Evolutionary conservation across 2,329 filamentous ascomycete genomes (phyloP).

Genomic region (Alternaria novae-zelandiae): DNA sequence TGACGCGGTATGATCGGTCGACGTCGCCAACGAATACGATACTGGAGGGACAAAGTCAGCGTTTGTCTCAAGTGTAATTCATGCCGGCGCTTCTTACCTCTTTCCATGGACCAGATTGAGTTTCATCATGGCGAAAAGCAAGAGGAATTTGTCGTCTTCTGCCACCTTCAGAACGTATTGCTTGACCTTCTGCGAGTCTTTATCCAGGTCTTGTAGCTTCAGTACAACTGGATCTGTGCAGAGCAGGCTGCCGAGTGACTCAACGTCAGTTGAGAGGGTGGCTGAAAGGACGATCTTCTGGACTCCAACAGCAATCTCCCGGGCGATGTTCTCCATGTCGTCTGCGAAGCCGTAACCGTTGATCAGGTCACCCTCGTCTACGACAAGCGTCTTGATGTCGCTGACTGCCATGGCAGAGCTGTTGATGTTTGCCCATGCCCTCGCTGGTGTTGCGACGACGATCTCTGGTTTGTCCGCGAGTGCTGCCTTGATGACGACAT

Average conservation of each 20-base stretch:
- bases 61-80: background rate
- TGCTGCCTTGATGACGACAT: conserved; percentile 84
- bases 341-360: conserved; percentile 94
- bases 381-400: conserved; percentile 72
- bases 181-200: conserved; percentile 75
- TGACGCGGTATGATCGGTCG: conserved; percentile 87
- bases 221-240: conserved; percentile 80
- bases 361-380: conserved; percentile 94
- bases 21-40: conserved; percentile 86
- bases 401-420: conserved; percentile 73
- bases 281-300: conserved; percentile 95
- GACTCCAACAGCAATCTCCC: conserved; percentile 79
- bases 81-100: background rate
- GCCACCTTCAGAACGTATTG: conserved; percentile 91
- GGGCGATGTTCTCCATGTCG: conserved; percentile 80
- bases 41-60: conserved; percentile 47
- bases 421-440: conserved; percentile 79
- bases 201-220: conserved; percentile 82
- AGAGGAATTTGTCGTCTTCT: conserved; percentile 96
- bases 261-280: conserved; percentile 85
- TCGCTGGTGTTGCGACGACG: conserved; percentile 87
- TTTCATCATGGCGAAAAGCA: conserved; percentile 95
- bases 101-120: conserved; percentile 93
- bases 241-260: conserved; percentile 84
- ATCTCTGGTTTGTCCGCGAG: conserved; percentile 87